Conservation (phyloP, 495 filamentous ascomycete species). For the Durotheca rogersii region DNA sequence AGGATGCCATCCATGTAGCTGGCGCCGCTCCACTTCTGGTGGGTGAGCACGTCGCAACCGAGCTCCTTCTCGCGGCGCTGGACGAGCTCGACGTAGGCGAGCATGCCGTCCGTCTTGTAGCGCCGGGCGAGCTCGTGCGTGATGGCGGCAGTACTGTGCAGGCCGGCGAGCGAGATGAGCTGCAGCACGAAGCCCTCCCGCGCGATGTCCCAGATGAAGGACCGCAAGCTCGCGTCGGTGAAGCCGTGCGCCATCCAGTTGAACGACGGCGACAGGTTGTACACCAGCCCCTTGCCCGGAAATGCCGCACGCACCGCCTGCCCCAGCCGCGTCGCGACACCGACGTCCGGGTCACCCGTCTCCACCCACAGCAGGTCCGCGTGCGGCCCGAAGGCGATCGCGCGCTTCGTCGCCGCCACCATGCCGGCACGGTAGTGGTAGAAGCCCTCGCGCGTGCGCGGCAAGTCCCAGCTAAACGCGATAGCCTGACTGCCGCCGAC, state of each 20-base stretch:
- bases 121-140: slow-evolving; percentile 76
- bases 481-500: slow-evolving; percentile 64
- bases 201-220: slow-evolving; percentile 94
- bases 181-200: slow-evolving; percentile 92
- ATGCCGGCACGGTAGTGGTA: slow-evolving; percentile 94
- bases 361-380: slow-evolving; percentile 97
- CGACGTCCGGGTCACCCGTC: slow-evolving; percentile 82
- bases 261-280: slow-evolving; percentile 94
- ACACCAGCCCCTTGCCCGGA: slow-evolving; percentile 87
- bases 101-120: slow-evolving; percentile 91
- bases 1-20: slow-evolving; percentile 90
- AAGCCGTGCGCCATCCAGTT: slow-evolving; percentile 98
- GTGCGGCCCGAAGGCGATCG: slow-evolving; percentile 85
- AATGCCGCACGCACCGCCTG: slow-evolving; percentile 63
- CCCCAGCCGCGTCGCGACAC: slow-evolving; percentile 72
- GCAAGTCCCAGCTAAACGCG: slow-evolving; percentile 85
- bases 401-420: slow-evolving; percentile 86
- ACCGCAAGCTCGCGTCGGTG: slow-evolving; percentile 70
- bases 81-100: slow-evolving; percentile 89
- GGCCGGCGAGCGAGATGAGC: slow-evolving; percentile 84
- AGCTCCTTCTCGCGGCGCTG: slow-evolving; percentile 88
- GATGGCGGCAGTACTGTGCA: slow-evolving; percentile 87
- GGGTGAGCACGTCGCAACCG: slow-evolving; percentile 91
- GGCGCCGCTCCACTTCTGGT: slow-evolving; percentile 98
- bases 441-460: slow-evolving; percentile 90